Base-by-base conservation (phyloP, 257 asterid species). In the Forsythia suspensa region DNA sequence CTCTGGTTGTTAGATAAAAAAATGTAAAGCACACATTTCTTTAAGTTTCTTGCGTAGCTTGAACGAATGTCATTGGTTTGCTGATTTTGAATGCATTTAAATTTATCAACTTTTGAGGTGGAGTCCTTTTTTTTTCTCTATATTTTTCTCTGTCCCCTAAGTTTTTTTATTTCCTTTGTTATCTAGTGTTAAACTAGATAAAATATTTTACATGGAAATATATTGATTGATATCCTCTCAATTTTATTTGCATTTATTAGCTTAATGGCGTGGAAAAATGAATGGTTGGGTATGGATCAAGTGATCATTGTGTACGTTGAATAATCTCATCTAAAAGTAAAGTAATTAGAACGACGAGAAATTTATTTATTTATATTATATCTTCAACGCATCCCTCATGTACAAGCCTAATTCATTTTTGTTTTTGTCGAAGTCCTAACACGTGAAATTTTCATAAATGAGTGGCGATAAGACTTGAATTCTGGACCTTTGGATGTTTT, bases 1-100 rank as follows among this genome's bases (percentile, higher is more conserved):
- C 13, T 21, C 55, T 38, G 59, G 29, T 20, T 43, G 12, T 69
- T 36, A 73, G 68, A 69, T 29, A 21, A 73, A 39, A 73, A 38
- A 24, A 11, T 9, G 16, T 29, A 29, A 59, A 63, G 38, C 11
- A 10, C 7, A 10, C 40, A 4, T 40, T 72, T 46, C 37, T 29
- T 70, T 4, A 76, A 71, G 20, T 71, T 63, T 38, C 76, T 34
- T 76, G 75, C 81, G 38, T 70, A 15, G 40, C 66, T 11, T 42
- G 65, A 67, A 52, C 1, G 38, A 71, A 71, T 41, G 21, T 41
- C 74, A 41, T 18, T 40, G 48, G 12, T 71, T 8, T 39, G 29
- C 34, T 8, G 39, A 40, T 41, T 41, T 4, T 16, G 63, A 52
- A 52, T 46, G 55, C 18, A 46, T 12, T 46, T 15, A 48, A 48